A percentile compares a stretch with the other conserved stretches of the same genome.
Evolutionary conservation across 306 rosid species (phyloP).

Genomic region (Vachellia pachyceras): DNA sequence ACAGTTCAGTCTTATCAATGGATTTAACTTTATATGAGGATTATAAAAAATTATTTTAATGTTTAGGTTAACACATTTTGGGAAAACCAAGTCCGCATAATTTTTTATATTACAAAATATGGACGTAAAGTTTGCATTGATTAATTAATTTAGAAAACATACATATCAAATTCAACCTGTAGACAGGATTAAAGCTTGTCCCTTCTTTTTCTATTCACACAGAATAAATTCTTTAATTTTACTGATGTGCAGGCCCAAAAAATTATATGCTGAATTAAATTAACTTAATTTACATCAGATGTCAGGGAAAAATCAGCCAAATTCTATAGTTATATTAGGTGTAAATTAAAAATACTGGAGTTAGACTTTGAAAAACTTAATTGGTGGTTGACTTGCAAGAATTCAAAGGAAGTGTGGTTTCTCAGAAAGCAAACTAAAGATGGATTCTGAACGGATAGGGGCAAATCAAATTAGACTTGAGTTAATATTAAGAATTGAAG

Average conservation of each 20-base stretch:
- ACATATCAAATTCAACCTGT: neutral
- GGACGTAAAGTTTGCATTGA: neutral
- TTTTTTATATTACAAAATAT: neutral
- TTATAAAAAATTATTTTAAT: too few relatives aligned
- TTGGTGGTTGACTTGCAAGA: conserved; percentile 14
- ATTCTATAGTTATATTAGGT: neutral
- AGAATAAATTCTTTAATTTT: neutral
- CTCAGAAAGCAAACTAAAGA: neutral
- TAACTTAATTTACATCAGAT: neutral
- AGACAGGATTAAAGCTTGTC: neutral
- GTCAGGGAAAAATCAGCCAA: neutral
- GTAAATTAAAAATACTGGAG: neutral
- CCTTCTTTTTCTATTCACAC: neutral
- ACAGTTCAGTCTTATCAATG: too few relatives aligned
- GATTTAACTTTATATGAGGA: too few relatives aligned
- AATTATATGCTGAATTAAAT: neutral
- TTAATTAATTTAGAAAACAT: neutral
- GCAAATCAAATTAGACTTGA: conserved; percentile 14
- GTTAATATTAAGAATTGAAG: neutral
- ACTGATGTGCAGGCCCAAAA: neutral
- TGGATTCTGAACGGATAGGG: conserved; percentile 13
- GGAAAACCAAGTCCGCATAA: neutral
- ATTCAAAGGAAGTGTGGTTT: neutral
- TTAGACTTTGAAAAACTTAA: neutral
- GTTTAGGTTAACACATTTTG: too few relatives aligned